Evolutionary conservation across 2,329 filamentous ascomycete genomes (phyloP).

Genomic region (Dryadomyces sulphureus): DNA sequence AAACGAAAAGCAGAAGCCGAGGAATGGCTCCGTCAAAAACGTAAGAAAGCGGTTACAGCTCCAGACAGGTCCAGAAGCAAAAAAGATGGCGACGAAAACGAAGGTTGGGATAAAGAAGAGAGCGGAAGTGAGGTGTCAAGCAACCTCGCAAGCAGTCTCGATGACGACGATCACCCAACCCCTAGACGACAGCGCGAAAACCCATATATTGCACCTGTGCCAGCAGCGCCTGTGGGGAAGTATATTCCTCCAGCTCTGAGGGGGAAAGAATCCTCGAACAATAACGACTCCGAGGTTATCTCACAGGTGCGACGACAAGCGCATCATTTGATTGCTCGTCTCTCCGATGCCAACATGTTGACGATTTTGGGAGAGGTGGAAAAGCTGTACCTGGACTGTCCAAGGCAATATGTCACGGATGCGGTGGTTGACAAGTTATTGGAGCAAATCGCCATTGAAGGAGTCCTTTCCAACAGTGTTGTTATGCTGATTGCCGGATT

Average conservation of each 20-base stretch:
- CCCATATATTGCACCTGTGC: slow-evolving; percentile 65
- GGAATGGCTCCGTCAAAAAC: slow-evolving; percentile 45
- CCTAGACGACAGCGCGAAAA: slow-evolving; percentile 45
- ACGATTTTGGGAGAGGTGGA: slow-evolving; percentile 74
- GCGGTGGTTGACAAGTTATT: slow-evolving; percentile 65
- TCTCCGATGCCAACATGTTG: slow-evolving; percentile 81
- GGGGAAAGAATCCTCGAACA: slow-evolving; percentile 22
- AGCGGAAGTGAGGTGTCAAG: slow-evolving; percentile 11
- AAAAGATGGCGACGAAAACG: slow-evolving; percentile 15
- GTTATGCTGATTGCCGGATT: slow-evolving; percentile 85
- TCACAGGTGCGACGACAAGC: slow-evolving; percentile 61
- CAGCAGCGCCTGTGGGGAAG: slow-evolving; percentile 39
- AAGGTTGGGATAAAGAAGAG: slow-evolving; percentile 15
- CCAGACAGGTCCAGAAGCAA: slow-evolving; percentile 12
- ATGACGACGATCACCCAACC: slow-evolving; percentile 6
- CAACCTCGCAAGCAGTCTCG: neutral
- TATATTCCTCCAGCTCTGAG: slow-evolving; percentile 83
- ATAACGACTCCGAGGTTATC: slow-evolving; percentile 48
- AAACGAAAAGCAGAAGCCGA: slow-evolving; percentile 46
- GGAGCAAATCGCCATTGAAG: slow-evolving; percentile 64
- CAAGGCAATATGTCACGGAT: slow-evolving; percentile 78
- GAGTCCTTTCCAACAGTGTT: slow-evolving; percentile 72
- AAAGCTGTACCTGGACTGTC: slow-evolving; percentile 66
- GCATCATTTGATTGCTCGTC: slow-evolving; percentile 79
- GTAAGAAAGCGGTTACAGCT: slow-evolving; percentile 27